Evolutionary conservation across 345 rosid genomes (phyloP).

Genomic region (Pseudoturritis turrita): DNA sequence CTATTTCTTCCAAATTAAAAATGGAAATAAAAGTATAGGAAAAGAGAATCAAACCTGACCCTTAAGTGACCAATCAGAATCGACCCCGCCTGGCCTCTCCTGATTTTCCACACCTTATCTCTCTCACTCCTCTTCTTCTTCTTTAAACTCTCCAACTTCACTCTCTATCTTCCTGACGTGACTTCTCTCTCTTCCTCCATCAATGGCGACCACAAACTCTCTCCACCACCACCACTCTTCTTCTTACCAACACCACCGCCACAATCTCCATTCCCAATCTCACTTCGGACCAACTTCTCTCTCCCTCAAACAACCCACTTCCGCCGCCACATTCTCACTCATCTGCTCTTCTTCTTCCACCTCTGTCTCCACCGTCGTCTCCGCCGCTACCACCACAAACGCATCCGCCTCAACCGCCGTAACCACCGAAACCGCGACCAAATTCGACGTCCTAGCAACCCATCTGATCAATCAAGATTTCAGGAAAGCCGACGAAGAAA

Average conservation of each 20-base stretch:
- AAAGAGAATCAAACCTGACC: conserved; percentile 54
- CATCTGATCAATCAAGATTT: conserved; percentile 61
- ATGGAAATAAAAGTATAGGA: not conserved
- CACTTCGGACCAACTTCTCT: conserved; percentile 38
- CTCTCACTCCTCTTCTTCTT: conserved; percentile 23
- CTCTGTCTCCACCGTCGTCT: conserved; percentile 17
- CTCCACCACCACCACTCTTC: conserved; percentile 22
- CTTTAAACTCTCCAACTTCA: conserved; percentile 34
- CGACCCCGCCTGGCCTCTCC: conserved; percentile 31
- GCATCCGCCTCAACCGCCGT: conserved; percentile 37
- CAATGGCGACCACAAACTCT: conserved; percentile 39
- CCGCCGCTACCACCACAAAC: conserved; percentile 25
- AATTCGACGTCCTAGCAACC: conserved; percentile 58
- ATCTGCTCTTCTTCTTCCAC: conserved; percentile 28
- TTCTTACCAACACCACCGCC: conserved; percentile 35
- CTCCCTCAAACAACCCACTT: conserved; percentile 31
- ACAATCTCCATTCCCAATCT: conserved; percentile 28
- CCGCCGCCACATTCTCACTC: conserved; percentile 36
- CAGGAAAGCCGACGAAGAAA: conserved; percentile 88
- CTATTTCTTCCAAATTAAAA: not conserved
- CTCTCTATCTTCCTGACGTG: conserved; percentile 28
- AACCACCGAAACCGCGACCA: conserved; percentile 37
- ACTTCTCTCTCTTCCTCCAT: conserved; percentile 15
- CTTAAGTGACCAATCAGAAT: conserved; percentile 61
- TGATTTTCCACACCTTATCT: conserved; percentile 32